Evolutionary conservation across 306 rosid species (phyloP).

Genomic region (Begonia fuchsioides): DNA sequence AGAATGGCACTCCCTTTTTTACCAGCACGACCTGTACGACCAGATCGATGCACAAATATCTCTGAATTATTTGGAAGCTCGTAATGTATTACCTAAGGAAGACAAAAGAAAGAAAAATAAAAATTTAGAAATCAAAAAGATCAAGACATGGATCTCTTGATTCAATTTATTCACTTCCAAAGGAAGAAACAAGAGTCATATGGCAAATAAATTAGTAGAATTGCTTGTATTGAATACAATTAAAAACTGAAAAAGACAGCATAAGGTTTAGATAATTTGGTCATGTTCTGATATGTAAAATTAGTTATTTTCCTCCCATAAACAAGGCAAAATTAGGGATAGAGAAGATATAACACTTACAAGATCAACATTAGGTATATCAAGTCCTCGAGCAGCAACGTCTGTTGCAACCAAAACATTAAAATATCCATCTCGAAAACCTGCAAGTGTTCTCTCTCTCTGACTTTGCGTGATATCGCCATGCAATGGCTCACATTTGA

Average conservation of each 20-base stretch:
- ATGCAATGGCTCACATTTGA: slow-evolving; percentile 82
- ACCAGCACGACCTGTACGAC: slow-evolving; percentile 98
- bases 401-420: slow-evolving; percentile 90
- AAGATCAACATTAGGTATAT: slow-evolving; percentile 95
- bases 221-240: too few relatives aligned
- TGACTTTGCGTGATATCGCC: slow-evolving; percentile 92
- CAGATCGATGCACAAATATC: slow-evolving; percentile 97
- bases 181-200: neutral
- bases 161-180: neutral
- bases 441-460: slow-evolving; percentile 88
- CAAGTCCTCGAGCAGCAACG: slow-evolving; percentile 96
- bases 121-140: neutral
- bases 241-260: too few relatives aligned
- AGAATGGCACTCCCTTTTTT: slow-evolving; percentile 86
- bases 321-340: neutral
- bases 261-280: too few relatives aligned
- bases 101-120: neutral
- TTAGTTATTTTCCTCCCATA: neutral
- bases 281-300: too few relatives aligned
- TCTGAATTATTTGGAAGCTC: slow-evolving; percentile 87
- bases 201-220: too few relatives aligned
- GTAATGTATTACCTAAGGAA: slow-evolving; percentile 61
- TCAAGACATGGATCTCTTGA: neutral
- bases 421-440: slow-evolving; percentile 70
- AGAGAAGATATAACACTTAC: slow-evolving; percentile 30